Percentiles rank a stretch among this genome's conserved stretches.
Conservation (phyloP, 2,329 filamentous ascomycete species). For the Cladophialophora bantiana region DNA sequence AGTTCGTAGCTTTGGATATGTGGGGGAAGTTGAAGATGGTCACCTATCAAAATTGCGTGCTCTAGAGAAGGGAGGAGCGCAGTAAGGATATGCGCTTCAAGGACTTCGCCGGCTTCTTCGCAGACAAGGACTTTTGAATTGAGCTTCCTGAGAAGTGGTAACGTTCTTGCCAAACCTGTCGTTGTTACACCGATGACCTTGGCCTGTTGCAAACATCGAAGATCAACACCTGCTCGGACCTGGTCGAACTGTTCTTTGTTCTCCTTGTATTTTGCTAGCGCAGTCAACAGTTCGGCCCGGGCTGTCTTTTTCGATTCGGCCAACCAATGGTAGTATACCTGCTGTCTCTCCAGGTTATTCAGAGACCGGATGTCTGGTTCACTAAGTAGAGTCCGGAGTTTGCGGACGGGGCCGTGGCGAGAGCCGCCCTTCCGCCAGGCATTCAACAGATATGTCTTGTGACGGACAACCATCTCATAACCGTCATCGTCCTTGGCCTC, state of each 20-base stretch:
- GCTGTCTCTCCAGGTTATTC: constrained; percentile 6
- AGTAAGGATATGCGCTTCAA: constrained; percentile 52
- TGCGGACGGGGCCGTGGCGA: background rate
- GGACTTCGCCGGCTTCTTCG: constrained; percentile 54
- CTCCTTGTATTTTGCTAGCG: background rate
- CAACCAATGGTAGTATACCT: constrained; percentile 6
- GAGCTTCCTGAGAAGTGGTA: constrained; percentile 55
- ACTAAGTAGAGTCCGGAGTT: background rate
- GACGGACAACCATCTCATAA: constrained; percentile 29
- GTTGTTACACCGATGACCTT: constrained; percentile 64
- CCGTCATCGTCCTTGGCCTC: constrained; percentile 27
- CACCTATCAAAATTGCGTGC: constrained; percentile 54
- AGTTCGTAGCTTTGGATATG: constrained; percentile 50
- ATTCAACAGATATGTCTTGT: constrained; percentile 6
- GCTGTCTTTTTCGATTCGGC: constrained; percentile 1
- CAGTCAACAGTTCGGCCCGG: background rate
- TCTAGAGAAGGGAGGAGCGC: constrained; percentile 52
- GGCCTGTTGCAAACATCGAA: constrained; percentile 46
- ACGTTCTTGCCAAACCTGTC: constrained; percentile 57
- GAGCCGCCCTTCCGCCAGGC: constrained; percentile 7
- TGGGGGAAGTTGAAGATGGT: constrained; percentile 54
- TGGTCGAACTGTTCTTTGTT: background rate
- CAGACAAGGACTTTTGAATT: constrained; percentile 51
- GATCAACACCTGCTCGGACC: constrained; percentile 12
- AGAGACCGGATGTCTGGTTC: background rate